Conservation (phyloP, 2,329 filamentous ascomycete genomes). For the Arthrobotrys sphaeroides region DNA sequence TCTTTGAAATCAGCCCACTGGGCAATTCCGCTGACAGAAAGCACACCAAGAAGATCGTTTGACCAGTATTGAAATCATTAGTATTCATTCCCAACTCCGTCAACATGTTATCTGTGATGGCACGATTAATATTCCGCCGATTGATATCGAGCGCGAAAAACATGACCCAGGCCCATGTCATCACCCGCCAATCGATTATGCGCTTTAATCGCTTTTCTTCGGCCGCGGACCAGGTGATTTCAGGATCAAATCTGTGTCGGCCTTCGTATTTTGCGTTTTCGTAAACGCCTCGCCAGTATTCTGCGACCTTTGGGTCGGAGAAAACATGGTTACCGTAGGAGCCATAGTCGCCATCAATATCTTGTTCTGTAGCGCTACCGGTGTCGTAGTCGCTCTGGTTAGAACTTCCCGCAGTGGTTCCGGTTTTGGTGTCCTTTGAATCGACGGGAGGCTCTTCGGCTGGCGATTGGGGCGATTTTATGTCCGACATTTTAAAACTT, state of each 20-base stretch:
- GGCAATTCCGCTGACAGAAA: conserved; percentile 66
- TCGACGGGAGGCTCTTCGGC: conserved; percentile 29
- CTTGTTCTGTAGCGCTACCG: conserved; percentile 32
- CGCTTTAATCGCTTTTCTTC: conserved; percentile 65
- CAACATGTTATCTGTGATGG: conserved; percentile 60
- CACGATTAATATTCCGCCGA: conserved; percentile 64
- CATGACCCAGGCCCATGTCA: conserved; percentile 65
- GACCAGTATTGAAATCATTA: conserved; percentile 64
- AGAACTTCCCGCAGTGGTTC: conserved; percentile 24
- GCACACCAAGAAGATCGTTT: conserved; percentile 62
- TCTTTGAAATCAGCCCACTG: conserved; percentile 66
- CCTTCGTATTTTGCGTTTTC: conserved; percentile 65
- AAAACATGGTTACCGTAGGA: conserved; percentile 64
- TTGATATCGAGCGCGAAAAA: conserved; percentile 65
- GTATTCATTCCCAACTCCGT: conserved; percentile 63
- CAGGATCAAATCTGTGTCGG: conserved; percentile 65
- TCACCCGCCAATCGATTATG: conserved; percentile 62
- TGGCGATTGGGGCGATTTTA: conserved; percentile 14
- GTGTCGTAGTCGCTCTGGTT: conserved; percentile 26
- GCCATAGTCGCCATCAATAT: conserved; percentile 58
- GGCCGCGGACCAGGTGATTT: conserved; percentile 64
- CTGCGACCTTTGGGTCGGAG: conserved; percentile 65
- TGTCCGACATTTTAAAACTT: conserved; percentile 32
- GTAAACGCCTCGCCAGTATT: conserved; percentile 68
- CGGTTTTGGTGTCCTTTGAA: conserved; percentile 19